Conservation (phyloP, 768 basidiomycete species). For the Russula sp. region DNA sequence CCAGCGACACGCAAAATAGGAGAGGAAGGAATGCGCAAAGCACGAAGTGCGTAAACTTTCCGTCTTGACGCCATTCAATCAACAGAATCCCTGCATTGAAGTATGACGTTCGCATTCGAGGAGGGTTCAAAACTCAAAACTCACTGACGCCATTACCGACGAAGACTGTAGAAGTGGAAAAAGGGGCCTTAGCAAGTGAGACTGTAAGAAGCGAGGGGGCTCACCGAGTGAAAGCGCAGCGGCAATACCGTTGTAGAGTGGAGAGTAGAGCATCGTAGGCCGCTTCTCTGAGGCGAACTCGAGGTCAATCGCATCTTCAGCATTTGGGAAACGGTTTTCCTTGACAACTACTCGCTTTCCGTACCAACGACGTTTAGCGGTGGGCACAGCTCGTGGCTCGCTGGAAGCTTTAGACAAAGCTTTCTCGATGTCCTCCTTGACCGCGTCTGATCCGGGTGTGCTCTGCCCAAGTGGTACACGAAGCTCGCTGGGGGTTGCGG, state of each 20-base stretch:
- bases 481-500: slow-evolving; percentile 18
- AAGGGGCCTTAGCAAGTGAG: slow-evolving; percentile 11
- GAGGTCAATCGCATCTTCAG: slow-evolving; percentile 26
- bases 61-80: slow-evolving; percentile 51
- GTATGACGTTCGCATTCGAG: background rate
- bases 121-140: background rate
- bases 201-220: slow-evolving; percentile 12
- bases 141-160: slow-evolving; percentile 58
- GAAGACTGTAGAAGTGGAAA: slow-evolving; percentile 47
- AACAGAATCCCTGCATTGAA: slow-evolving; percentile 44
- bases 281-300: slow-evolving; percentile 37
- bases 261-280: slow-evolving; percentile 39
- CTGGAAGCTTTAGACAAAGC: slow-evolving; percentile 6
- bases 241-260: slow-evolving; percentile 40
- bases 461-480: slow-evolving; percentile 14
- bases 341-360: slow-evolving; percentile 45
- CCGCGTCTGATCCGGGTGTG: slow-evolving; percentile 5
- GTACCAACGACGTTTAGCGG: slow-evolving; percentile 56
- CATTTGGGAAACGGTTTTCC: slow-evolving; percentile 21
- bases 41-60: slow-evolving; percentile 42
- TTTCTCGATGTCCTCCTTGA: slow-evolving; percentile 18
- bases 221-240: slow-evolving; percentile 37
- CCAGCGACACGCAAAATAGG: slow-evolving; percentile 49
- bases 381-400: slow-evolving; percentile 20
- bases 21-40: slow-evolving; percentile 44